Base-by-base conservation (phyloP, 805 yeast genomes). In the Yarrowia divulgata region DNA sequence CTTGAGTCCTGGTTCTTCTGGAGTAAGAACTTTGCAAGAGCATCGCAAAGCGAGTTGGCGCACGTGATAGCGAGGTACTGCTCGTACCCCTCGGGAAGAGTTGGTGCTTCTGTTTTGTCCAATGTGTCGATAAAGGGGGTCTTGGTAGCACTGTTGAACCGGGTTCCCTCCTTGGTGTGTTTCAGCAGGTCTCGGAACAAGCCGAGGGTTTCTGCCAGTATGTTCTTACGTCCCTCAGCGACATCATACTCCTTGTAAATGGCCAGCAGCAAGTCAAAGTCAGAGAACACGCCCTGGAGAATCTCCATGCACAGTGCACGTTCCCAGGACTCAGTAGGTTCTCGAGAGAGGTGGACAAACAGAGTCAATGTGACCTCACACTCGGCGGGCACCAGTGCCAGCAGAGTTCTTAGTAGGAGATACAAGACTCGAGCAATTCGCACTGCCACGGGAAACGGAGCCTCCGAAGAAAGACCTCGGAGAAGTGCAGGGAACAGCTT, bases 51-150 rank as follows among this genome's bases (percentile, higher is more conserved):
- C 1, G 84, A 76, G 63, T 83, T 82, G 1, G 88, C 73, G 45
- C 88, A 82, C 16, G 81, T 81, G 62, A 88, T 79, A 0, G 90
- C 82, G 42, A 94, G 81, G 75, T 81, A 85, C 63, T 85, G 80
- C 1, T 86, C 77, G 70, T 95, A 93, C 0, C 89, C 84, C 7
- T 81, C 81, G 1, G 95, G 90, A 1, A 83, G 79, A 0, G 81
- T 74, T 0, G 97, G 97, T 0, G 97, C 88, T 35, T 90, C 96
- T 0, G 80, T 73, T 74, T 93, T 93, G 75, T 94, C 98, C 32
- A 95, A 81, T 67, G 88, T 85, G 69, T 94, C 97, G 39, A 93
- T 81, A 69, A 87, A 84, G 14, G 87, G 79, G 0, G 88, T 81
- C 72, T 87, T 85, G 5, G 72, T n/a, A 48, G 69, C 45, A n/a